Base-by-base conservation (phyloP, 208 protist genomes). In the Trypanosoma rangeli region DNA sequence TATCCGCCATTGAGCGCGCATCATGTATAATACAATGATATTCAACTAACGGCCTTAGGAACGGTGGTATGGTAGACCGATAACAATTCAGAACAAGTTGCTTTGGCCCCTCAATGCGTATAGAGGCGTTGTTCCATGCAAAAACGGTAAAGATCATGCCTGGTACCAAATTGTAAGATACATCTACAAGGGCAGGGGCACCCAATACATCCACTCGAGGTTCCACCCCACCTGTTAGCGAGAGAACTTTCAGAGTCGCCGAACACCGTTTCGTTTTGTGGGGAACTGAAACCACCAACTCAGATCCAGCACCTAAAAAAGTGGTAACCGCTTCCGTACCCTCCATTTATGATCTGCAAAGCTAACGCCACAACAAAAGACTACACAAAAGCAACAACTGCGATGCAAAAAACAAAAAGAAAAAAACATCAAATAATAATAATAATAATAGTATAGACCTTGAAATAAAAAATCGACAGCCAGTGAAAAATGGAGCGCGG, bases 1-100 rank as follows among this genome's bases (percentile, higher is more conserved):
- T 83, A 26, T 91, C 78, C 0, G 84, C 82, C 5, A 71, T 66
- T 3, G 62, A 55, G 15, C 90, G 84, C 22, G 80, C 69, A 44
- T 70, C 74, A 54, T 94, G 85, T 13, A 94, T 64, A 20, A 87
- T 55, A 46, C 84, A 94, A 73, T 96, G 86, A 68, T 90, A 96
- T 56, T 96, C 88, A 0, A 92, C 85, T 26, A 96, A n/a, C 0
- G 87, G 82, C 12, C 85, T 78, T 3, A 70, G 73, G 26, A 93
- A 82, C 2, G 85, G 80, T 20, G 76, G 75, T 3, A 78, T 79
- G 5, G 84, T 64, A 24, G 75, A 78, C 4, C 78, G 70, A 59
- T 84, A 85, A 29, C 92, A 68, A 74, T 77, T 84, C 29, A 74
- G 55, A n/a, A 93, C 31, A 33, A 95, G 74, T 46, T 83, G 75